phyloP scores from a whole-genome alignment of 2,329 filamentous ascomycete species.

The Aspergillus fructus region DNA sequence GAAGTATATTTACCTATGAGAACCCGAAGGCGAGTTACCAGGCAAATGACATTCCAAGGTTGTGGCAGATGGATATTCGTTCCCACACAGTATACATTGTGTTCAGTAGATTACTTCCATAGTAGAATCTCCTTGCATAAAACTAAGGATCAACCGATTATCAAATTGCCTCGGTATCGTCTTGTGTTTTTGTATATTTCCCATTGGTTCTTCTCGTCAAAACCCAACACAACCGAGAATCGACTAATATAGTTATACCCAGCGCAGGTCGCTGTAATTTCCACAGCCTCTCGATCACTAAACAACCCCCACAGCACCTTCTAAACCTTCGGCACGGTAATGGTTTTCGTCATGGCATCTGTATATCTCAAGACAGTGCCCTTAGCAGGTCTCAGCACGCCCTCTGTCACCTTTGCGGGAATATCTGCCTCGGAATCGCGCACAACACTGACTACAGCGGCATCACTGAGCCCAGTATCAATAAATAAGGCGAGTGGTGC shows the following conservation, averaged over 20 bases:
- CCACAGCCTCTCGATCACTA: constrained; percentile 71
- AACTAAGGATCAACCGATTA: neutral
- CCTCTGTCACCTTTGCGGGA: constrained; percentile 23
- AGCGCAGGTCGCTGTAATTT: constrained; percentile 75
- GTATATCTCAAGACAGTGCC: constrained; percentile 71
- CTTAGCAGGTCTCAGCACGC: constrained; percentile 57
- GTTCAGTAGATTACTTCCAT: neutral
- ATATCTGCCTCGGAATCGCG: constrained; percentile 32
- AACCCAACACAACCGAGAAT: constrained; percentile 79
- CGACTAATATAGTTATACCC: constrained; percentile 84
- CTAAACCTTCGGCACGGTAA: constrained; percentile 69
- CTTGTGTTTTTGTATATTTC: neutral
- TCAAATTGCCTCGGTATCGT: neutral
- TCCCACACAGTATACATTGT: neutral
- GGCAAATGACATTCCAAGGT: neutral
- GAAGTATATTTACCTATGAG: neutral
- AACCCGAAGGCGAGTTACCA: neutral
- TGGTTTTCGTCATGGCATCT: constrained; percentile 78
- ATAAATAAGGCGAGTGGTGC: constrained; percentile 72
- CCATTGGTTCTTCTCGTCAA: constrained; percentile 42
- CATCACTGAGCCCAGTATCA: constrained; percentile 55
- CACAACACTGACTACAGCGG: constrained; percentile 39
- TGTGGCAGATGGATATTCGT: neutral
- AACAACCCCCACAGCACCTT: constrained; percentile 61
- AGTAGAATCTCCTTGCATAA: neutral